Evolutionary conservation across 768 basidiomycete species (phyloP), one percentile per base, ranked within the genome.

Genomic region (Hygrocybe punicea): DNA sequence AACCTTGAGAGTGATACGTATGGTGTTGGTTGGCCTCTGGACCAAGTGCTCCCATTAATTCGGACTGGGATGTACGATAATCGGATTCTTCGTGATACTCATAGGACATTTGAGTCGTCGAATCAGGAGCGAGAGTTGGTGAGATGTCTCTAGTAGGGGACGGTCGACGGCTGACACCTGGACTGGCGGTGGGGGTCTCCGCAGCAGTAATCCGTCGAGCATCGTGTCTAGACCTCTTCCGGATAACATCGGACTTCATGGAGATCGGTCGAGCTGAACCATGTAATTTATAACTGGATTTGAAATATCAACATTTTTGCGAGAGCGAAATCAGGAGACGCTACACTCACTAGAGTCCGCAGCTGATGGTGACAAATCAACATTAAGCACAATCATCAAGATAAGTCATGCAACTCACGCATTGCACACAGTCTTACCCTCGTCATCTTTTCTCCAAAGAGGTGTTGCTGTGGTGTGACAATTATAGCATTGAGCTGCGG

Each of bases 221-320:
- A 58, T 92, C 89, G 62, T 91, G 89, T 1, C 91, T 78, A 2
- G 91, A 89, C 39, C 91, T 85, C 67, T 93, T 93, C 59, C 91
- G 87, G 62, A 93, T 91, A 35, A 92, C 85, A 60, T 93, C 91
- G 4, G 89, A 91, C 69, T 93, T 93, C 91, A 93, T 93, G 7
- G 88, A 90, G 59, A 92, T 90, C 2, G 91, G 91, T 23, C 91
- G 85, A 1, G 87, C 85, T 17, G 90, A 86, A 16, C 91, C 91
- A 68, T 93, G 89, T 2, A 93, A 75, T 69, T 93, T 93, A 73
- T 89, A 90, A 65, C 60, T 61, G 35, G 25, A 36, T 14, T 29
- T 29, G 4, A 16, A 39, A 17, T 23, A 36, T 21, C 14, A 50
- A 14, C 9, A 29, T 14, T 42, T 13, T 44, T 35, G 19, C 10